Evolutionary conservation across 176 grass and related monocot species (phyloP), one percentile per base, ranked within the genome.

Genomic region (Tuctoria greenei): DNA sequence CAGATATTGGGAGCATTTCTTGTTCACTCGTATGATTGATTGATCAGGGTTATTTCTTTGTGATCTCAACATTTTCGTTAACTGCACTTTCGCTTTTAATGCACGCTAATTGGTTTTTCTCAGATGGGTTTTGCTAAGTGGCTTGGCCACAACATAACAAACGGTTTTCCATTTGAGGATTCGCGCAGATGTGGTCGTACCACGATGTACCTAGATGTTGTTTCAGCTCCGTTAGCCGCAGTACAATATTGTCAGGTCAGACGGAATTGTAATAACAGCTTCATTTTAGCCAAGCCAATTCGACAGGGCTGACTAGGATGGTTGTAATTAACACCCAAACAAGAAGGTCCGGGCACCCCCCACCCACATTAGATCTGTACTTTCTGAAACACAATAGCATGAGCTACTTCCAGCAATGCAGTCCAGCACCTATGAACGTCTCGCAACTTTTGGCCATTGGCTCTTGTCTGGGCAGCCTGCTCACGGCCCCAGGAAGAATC

Each of bases 351-450:
- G 31, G 59, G 5, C 40, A 72, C 0, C 21, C n/a, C 23, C 50
- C 31, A 64, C 69, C 69, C 72, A 77, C 47, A 14, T 4, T 82
- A 59, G 66, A 81, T 64, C 58, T 69, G 54, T 66, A 60, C 79
- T 56, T 71, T 71, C 18, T 65, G 20, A 70, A 86, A 68, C 54
- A 41, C 51, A 67, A 36, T 60, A 56, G 36, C 61, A 36, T 31
- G 34, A 59, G 59, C 50, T 60, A 69, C 74, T 80, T 74, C 76
- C 68, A 45, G 49, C 59, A 44, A 72, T 24, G 26, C 27, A 44
- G 66, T 55, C 14, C 27, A 5, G 40, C 38, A 75, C 39, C 61
- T 34, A 16, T 17, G 37, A 36, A 42, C 64, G 46, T 52, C 23
- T 25, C 36, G 36, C 4, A 42, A 61, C 59, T 40, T 55, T 73